These are phyloP conservation scores for Fusarium sp. DNA, from an alignment of 2,329 filamentous ascomycete genomes.

Conservation along the genomic window DNA sequence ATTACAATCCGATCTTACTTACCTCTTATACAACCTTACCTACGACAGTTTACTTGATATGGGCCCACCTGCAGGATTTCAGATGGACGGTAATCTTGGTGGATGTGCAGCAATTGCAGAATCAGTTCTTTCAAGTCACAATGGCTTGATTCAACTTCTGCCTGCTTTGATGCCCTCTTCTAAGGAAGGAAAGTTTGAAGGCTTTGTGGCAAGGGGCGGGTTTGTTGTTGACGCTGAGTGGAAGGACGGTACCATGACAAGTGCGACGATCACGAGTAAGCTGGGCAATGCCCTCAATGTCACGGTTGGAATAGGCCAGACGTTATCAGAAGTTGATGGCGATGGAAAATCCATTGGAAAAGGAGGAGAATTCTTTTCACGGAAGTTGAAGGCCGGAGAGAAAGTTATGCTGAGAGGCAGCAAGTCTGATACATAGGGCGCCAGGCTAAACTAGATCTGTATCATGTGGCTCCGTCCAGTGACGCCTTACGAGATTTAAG, in stretches of 20 bases:
- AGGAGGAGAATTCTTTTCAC: not conserved
- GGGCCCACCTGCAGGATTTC: slow-evolving; percentile 10
- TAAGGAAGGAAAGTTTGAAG: not conserved
- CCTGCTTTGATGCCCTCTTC: slow-evolving; percentile 10
- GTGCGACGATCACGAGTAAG: slow-evolving; percentile 1
- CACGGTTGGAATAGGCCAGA: not conserved
- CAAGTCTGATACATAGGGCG: too few relatives aligned
- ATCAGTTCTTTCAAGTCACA: slow-evolving; percentile 2
- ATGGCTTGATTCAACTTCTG: not conserved
- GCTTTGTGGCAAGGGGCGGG: slow-evolving; percentile 8
- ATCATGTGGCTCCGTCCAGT: too few relatives aligned
- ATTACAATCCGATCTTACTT: slow-evolving; percentile 3
- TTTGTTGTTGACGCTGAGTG: slow-evolving; percentile 27
- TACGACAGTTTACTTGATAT: slow-evolving; percentile 7
- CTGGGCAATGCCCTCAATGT: not conserved
- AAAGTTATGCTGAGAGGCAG: too few relatives aligned
- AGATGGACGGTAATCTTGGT: slow-evolving; percentile 8
- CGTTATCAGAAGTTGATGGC: not conserved
- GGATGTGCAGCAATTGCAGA: slow-evolving; percentile 12
- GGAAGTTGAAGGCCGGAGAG: not conserved
- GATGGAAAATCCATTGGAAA: not conserved
- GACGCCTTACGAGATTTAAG: too few relatives aligned
- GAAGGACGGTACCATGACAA: not conserved
- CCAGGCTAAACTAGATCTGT: too few relatives aligned
- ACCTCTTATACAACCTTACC: slow-evolving; percentile 6